Evolutionary conservation across 1,139 yeast genomes (phyloP).

Genomic region (Suhomyces kunorum): DNA sequence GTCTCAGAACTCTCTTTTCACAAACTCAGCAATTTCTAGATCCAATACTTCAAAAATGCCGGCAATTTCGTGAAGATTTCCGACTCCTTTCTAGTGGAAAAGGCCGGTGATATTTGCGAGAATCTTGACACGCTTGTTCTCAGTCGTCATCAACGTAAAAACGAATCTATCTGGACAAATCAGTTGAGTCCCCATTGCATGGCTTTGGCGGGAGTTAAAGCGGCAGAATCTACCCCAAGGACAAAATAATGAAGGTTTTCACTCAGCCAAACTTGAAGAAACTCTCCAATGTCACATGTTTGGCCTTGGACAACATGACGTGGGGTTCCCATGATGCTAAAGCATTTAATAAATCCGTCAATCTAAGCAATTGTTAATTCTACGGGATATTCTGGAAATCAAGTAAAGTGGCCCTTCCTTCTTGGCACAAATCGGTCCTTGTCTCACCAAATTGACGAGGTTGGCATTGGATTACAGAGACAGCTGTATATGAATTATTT

Average conservation of each 20-base stretch:
- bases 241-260: constrained; percentile 20
- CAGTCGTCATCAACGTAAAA: constrained; percentile 17
- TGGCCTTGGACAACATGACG: constrained; percentile 31
- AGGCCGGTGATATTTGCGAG: constrained; percentile 13
- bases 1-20: constrained; percentile 21
- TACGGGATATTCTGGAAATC: constrained; percentile 34
- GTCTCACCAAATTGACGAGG: constrained; percentile 27
- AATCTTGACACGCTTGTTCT: constrained; percentile 23
- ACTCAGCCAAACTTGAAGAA: constrained; percentile 16
- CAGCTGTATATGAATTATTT: constrained; percentile 42
- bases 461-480: constrained; percentile 50
- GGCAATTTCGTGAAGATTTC: constrained; percentile 23
- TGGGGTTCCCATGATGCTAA: constrained; percentile 28
- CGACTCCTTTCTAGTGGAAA: constrained; percentile 21
- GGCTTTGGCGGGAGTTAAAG: background rate
- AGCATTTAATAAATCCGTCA: constrained; percentile 22
- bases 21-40: constrained; percentile 27
- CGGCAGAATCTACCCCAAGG: constrained; percentile 9
- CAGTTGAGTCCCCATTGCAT: background rate
- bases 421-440: constrained; percentile 27
- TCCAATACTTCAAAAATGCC: constrained; percentile 31
- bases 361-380: constrained; percentile 25
- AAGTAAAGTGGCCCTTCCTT: constrained; percentile 20
- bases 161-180: background rate
- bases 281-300: constrained; percentile 22